Conservation (phyloP, 2,329 filamentous ascomycete species). For the Ophiognomonia clavigignenti-juglandacearum region DNA sequence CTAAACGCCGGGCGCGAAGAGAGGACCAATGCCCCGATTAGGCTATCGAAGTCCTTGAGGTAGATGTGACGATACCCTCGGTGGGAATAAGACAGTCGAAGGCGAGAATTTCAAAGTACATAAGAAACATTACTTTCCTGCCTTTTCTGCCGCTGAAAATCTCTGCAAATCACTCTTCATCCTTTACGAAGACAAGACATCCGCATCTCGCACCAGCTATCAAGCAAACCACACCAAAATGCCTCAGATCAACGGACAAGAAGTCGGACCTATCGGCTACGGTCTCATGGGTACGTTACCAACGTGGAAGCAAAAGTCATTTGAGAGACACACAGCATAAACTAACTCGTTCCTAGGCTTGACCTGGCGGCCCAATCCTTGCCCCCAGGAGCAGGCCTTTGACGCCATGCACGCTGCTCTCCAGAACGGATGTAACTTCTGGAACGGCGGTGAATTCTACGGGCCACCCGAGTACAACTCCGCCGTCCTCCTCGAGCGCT, state of each 20-base stretch:
- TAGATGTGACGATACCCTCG: too few species aligned
- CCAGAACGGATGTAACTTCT: conserved; percentile 40
- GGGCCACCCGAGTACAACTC: conserved; percentile 53
- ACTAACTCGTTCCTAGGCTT: conserved; percentile 27
- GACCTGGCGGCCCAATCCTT: conserved; percentile 35
- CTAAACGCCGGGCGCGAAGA: too few species aligned
- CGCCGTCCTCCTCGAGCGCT: conserved; percentile 53
- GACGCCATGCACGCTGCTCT: conserved; percentile 52
- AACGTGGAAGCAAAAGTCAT: too few species aligned
- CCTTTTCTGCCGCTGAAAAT: too few species aligned
- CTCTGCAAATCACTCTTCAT: too few species aligned
- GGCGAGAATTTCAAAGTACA: too few species aligned
- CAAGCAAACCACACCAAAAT: conserved; percentile 17
- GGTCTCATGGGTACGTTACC: conserved; percentile 29
- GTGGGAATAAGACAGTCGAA: too few species aligned
- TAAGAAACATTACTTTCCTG: too few species aligned
- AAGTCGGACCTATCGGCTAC: conserved; percentile 26
- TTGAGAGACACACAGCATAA: too few species aligned
- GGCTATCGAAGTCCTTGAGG: too few species aligned
- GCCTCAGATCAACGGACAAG: conserved; percentile 24
- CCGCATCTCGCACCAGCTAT: background rate
- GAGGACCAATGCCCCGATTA: too few species aligned
- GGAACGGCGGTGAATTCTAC: conserved; percentile 65
- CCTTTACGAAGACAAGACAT: too few species aligned
- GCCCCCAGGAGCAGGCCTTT: conserved; percentile 43